Base-by-base conservation (phyloP, 345 rosid species). In the Eucalyptus curtisii region DNA sequence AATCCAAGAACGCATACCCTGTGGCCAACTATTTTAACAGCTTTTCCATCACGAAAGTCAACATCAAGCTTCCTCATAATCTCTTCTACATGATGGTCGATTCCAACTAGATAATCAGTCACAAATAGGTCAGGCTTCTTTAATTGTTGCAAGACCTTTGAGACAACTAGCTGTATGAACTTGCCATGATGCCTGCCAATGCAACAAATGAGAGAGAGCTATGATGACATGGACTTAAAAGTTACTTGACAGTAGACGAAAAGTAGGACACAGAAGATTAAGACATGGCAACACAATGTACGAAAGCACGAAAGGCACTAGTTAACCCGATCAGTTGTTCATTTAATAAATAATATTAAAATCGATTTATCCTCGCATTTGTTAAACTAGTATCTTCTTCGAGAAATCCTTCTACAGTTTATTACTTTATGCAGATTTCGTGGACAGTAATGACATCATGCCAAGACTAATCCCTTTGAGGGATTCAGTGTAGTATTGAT, bases 221-320 rank as follows among this genome's bases (percentile, higher is more conserved):
- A 55, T 4, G 27, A 55, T 1, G 0, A 55, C 9, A 0, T 55
- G 30, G 0, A 55, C 30, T 55, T 55, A 4, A 0, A 4, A 53
- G n/a, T 53, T 12, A 53, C 59, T 53, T 0, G 59, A 53, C 27
- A 53, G 27, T 53, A 20, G 0, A 53, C 5, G 1, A 53, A 1
- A 53, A 0, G 27, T 53, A 53, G 22, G 59, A 53, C 0, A 20
- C 1, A 3, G 61, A 55, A 55, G 61, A 22, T 55, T 55, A 27
- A 55, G 61, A 55, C 61, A 22, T 0, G 0, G 61, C 27, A 55
- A 55, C 0, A 55, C 61, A 1, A 2, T 24, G 12, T 55, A 9
- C 22, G 25, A 55, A 53, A 53, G 22, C 4, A 20, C 20, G 53
- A 50, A 16, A 1, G 0, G 5, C 22, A 71, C 13, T 44, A 5